Evolutionary conservation across 305 asterid species (phyloP), one percentile per base, ranked within the genome.

Genomic region (Rubia peregrina): DNA sequence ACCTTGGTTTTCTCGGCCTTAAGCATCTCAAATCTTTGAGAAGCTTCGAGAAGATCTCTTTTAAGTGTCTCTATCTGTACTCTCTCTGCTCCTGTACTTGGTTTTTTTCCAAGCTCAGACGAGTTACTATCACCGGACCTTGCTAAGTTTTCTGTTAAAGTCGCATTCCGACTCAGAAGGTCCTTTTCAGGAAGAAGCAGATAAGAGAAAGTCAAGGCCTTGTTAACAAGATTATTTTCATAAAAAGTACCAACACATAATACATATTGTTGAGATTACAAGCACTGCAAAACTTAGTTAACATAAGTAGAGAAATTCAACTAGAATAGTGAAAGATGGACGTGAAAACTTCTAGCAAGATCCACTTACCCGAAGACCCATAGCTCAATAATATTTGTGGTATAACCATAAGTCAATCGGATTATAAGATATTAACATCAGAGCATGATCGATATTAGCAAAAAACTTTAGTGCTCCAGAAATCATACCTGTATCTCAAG

Each of bases 401-500:
- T 30, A 30, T 1, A 30, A 30, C 33, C 33, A 30, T 30, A 30
- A 30, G 33, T 30, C 33, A 30, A 3, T 30, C 33, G 3, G 60
- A 55, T 13, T 9, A 55, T 55, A 17, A 2, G 21, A 1, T 12
- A 14, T 12, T 19, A 51, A 51, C 41, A 9, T 17, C 8, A 14
- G 7, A n/a, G 14, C 30, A 57, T 2, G 33, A 57, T 22, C 38
- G 26, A 21, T 61, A 61, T 26, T 26, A 30, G n/a, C 19, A 61
- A 64, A 38, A 64, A 40, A 64, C 10, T n/a, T 33, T 9, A n/a
- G 19, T 44, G 16, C 17, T 69, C 49, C 26, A 41, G 17, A 55
- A 6, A 57, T 19, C 24, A 67, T 91, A 91, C 99, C 98, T 94
- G 98, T 77, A 94, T 94, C 81, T 83, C 99, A 75, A 77, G 80